Evolutionary conservation across 495 filamentous ascomycete species (phyloP), one percentile per base, ranked within the genome.

Genomic region (Daldinia caldariorum): DNA sequence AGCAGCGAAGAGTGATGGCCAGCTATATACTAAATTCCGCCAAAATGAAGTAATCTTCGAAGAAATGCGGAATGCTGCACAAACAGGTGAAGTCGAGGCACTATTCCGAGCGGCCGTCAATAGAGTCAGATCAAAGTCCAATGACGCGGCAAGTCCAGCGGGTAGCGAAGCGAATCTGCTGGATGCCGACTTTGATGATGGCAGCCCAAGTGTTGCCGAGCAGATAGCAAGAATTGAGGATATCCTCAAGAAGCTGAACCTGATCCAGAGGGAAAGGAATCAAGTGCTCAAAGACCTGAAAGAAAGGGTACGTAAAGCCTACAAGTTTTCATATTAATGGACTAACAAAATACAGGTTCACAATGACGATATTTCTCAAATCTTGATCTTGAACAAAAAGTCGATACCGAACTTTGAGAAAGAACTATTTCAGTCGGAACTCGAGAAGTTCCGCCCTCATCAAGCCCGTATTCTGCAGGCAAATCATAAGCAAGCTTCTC

Each of bases 221-320:
- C 95, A 98, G 82, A 94, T 99, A 74, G 81, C 86, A 22, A 88
- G 88, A 74, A 92, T 99, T 10, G 96, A 98, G 77, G 93, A 96
- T 34, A 88, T 97, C 35, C 81, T 99, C 58, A 93, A 94, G 83
- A 97, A 92, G 77, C 77, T 99, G 67, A 94, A 94, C 73, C 83
- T 97, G 35, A 89, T 98, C 74, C 97, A 97, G 82, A 85, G 91
- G 64, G 95, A 99, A 78, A 84, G 95, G 61, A 84, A 88, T 43
- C 94, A 97, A 77, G 93, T 98, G 16, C 83, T 99, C 69, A 97
- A 97, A 80, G 95, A 99, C 78, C 81, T 98, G 63, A 99, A 98
- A 79, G 94, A 97, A 54, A 97, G 97, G 89, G 95, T 97, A 43
- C 4, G 38, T 20, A 60, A 41, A 31, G 5, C 41, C 35, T 12